These are phyloP conservation scores for Naganishia cerealis DNA, from an alignment of 1,284 basidiomycete genomes.

Conservation along the genomic window DNA sequence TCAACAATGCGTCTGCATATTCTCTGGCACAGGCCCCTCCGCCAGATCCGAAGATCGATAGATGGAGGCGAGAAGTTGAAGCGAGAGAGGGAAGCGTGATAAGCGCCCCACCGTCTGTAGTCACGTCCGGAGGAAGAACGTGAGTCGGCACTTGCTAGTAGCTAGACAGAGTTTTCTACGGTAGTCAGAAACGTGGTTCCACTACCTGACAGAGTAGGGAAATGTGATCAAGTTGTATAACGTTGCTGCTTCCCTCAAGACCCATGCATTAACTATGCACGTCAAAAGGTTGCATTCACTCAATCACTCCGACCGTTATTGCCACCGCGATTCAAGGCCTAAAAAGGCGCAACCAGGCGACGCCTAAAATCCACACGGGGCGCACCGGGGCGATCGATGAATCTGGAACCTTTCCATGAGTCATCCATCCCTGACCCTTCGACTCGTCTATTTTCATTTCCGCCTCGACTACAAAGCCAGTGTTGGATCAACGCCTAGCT, in stretches of 20 bases:
- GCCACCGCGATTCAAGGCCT: too few species aligned
- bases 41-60: slow-evolving; percentile 33
- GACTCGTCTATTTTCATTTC: slow-evolving; percentile 6
- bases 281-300: slow-evolving; percentile 2
- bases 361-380: too few species aligned
- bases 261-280: too few species aligned
- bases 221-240: too few species aligned
- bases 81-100: slow-evolving; percentile 26
- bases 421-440: neutral
- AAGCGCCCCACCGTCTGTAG: slow-evolving; percentile 21
- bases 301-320: neutral
- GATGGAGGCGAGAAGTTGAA: slow-evolving; percentile 34
- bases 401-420: slow-evolving; percentile 26
- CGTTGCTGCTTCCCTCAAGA: too few species aligned
- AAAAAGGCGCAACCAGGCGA: slow-evolving; percentile 4
- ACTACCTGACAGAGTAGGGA: too few species aligned
- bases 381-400: slow-evolving; percentile 4
- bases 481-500: neutral
- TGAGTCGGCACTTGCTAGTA: neutral
- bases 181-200: neutral
- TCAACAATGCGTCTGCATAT: slow-evolving; percentile 2
- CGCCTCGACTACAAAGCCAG: neutral
- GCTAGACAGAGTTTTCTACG: neutral
- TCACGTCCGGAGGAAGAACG: slow-evolving; percentile 19
- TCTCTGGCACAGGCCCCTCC: slow-evolving; percentile 9